Conservation (phyloP, 352 stramenopile genomes). For the Pythium brassicae region DNA sequence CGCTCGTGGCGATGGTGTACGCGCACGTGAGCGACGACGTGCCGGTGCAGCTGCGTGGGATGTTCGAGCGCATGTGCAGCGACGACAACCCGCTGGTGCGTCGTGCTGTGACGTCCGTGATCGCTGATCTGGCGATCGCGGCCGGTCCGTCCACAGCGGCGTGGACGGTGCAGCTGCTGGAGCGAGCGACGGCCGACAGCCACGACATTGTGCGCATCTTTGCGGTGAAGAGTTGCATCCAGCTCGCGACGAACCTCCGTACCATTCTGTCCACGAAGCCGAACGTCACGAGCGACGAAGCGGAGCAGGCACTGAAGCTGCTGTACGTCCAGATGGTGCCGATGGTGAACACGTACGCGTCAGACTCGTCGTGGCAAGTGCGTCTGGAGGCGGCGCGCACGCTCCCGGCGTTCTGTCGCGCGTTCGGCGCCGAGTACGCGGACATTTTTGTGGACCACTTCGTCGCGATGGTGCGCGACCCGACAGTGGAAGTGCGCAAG, state of each 20-base stretch:
- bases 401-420: slow-evolving; percentile 68
- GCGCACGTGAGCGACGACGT: slow-evolving; percentile 63
- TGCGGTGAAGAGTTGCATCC: slow-evolving; percentile 79
- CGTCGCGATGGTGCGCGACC: slow-evolving; percentile 74
- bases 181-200: slow-evolving; percentile 78
- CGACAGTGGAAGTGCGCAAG: slow-evolving; percentile 81
- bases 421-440: slow-evolving; percentile 74
- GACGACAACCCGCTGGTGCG: slow-evolving; percentile 85
- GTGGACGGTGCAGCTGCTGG: slow-evolving; percentile 75
- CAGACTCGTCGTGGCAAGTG: slow-evolving; percentile 86
- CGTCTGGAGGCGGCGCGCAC: slow-evolving; percentile 72
- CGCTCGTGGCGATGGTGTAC: slow-evolving; percentile 75
- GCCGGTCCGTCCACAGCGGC: slow-evolving; percentile 42
- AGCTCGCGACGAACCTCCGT: slow-evolving; percentile 55
- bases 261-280: slow-evolving; percentile 28
- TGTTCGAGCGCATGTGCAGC: slow-evolving; percentile 85
- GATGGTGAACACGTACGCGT: slow-evolving; percentile 86
- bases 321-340: slow-evolving; percentile 80
- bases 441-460: slow-evolving; percentile 88
- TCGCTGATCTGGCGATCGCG: slow-evolving; percentile 62
- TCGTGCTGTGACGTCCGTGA: slow-evolving; percentile 79
- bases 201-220: slow-evolving; percentile 88
- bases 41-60: slow-evolving; percentile 75
- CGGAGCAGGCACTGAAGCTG: slow-evolving; percentile 51
- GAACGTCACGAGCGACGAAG: slow-evolving; percentile 28